These are phyloP conservation scores for Pseudogymnoascus sp. DNA, from an alignment of 2,329 filamentous ascomycete genomes.

Conservation along the genomic window DNA sequence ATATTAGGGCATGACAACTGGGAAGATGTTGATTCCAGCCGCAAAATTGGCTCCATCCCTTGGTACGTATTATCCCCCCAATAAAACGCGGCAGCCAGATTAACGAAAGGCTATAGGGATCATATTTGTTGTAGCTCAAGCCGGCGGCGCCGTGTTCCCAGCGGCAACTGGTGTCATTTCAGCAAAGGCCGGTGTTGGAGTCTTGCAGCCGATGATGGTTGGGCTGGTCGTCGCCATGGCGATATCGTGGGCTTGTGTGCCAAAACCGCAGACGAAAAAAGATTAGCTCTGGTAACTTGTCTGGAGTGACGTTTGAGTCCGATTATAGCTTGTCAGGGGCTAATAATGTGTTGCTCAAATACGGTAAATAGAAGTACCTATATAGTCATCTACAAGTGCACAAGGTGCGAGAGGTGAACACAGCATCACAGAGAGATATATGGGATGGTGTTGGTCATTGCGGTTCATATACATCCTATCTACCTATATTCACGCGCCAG, in stretches of 20 bases:
- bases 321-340: not conserved
- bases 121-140: conserved; percentile 50
- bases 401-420: not conserved
- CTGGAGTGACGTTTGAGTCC: not conserved
- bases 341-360: not conserved
- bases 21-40: conserved; percentile 41
- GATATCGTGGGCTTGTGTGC: conserved; percentile 39
- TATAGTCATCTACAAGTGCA: not conserved
- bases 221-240: conserved; percentile 39
- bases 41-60: conserved; percentile 40
- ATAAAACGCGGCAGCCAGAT: not conserved
- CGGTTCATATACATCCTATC: not conserved
- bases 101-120: conserved; percentile 29
- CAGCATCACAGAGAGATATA: not conserved
- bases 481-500: not conserved
- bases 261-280: conserved; percentile 11
- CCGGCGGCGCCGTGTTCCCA: conserved; percentile 47
- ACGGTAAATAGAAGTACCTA: not conserved
- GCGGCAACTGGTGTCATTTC: conserved; percentile 47
- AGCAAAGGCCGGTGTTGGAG: conserved; percentile 35
- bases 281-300: not conserved
- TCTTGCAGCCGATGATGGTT: conserved; percentile 45
- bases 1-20: conserved; percentile 44
- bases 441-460: not conserved
- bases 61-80: conserved; percentile 27